Evolutionary conservation across 2,329 filamentous ascomycete genomes (phyloP).

Genomic region (Colletotrichum liriopes): DNA sequence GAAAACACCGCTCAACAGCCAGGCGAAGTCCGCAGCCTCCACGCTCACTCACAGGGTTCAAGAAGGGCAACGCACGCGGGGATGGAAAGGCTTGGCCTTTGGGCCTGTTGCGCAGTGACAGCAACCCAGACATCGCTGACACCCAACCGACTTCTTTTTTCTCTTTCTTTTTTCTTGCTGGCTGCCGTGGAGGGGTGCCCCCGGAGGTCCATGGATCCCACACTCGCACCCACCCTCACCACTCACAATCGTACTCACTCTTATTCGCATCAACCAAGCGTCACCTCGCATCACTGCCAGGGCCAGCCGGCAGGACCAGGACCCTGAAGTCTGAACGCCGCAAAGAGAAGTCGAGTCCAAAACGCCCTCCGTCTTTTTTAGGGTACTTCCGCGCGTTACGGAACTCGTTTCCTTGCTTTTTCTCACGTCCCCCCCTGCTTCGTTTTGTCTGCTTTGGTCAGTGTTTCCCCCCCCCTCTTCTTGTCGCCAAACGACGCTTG

Average conservation of each 20-base stretch:
- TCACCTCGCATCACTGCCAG: conserved; percentile 26
- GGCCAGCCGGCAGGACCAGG: conserved; percentile 15
- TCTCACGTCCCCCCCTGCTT: conserved; percentile 13
- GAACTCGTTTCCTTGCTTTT: conserved; percentile 27
- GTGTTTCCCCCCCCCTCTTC: not conserved
- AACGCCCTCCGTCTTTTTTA: not conserved
- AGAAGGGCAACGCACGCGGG: conserved; percentile 14
- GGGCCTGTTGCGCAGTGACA: conserved; percentile 25
- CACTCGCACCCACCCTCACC: not conserved
- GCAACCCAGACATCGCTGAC: not conserved
- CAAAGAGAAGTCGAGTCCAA: not conserved
- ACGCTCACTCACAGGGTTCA: not conserved
- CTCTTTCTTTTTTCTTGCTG: too few relatives aligned
- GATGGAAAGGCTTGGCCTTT: conserved; percentile 29
- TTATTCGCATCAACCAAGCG: conserved; percentile 17
- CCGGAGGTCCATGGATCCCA: not conserved
- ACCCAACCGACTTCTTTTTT: too few relatives aligned
- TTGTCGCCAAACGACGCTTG: conserved; percentile 29
- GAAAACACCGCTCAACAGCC: not conserved
- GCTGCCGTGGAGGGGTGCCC: not conserved
- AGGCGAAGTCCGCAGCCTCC: conserved; percentile 12
- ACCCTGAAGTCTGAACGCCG: conserved; percentile 24
- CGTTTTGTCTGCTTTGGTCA: conserved; percentile 21
- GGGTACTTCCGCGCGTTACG: conserved; percentile 20
- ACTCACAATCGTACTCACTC: not conserved